A percentile compares a stretch with the other conserved stretches of the same genome.
Evolutionary conservation across 306 rosid genomes (phyloP).

Genomic region (Cucumis cinereus): DNA sequence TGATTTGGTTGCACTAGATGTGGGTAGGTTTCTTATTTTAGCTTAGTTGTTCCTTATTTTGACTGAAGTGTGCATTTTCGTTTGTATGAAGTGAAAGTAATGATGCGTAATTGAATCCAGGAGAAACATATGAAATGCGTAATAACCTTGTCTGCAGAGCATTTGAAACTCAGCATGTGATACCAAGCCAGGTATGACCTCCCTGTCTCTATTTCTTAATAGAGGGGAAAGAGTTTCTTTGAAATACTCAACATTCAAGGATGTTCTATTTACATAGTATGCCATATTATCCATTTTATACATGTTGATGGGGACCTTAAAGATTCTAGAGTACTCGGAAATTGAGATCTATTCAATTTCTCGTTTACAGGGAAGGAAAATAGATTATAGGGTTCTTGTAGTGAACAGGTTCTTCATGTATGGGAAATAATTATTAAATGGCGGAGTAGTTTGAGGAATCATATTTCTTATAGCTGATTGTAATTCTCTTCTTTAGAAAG

Average conservation of each 20-base stretch:
- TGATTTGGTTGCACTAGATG: constrained; percentile 78
- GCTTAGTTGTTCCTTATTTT: constrained; percentile 3
- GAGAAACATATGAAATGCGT: constrained; percentile 88
- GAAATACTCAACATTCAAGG: neutral
- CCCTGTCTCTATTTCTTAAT: neutral
- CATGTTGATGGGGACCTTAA: neutral
- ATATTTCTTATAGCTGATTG: neutral
- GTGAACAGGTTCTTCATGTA: neutral
- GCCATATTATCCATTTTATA: neutral
- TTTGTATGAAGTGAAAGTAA: constrained; percentile 11
- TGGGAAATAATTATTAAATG: neutral
- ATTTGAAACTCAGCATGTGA: constrained; percentile 78
- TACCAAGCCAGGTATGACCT: constrained; percentile 77
- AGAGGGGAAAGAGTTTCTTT: neutral
- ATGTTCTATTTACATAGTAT: neutral
- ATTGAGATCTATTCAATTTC: neutral
- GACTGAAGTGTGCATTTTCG: neutral
- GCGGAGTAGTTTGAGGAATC: neutral
- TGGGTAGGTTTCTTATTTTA: constrained; percentile 44
- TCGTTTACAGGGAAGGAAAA: neutral
- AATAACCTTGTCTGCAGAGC: constrained; percentile 87
- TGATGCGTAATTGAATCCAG: constrained; percentile 34
- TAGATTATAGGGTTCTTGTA: neutral
- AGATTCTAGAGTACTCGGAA: neutral
- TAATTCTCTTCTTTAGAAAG: neutral